Conservation (phyloP, 495 filamentous ascomycete species). For the Rostrohypoxylon terebratum region DNA sequence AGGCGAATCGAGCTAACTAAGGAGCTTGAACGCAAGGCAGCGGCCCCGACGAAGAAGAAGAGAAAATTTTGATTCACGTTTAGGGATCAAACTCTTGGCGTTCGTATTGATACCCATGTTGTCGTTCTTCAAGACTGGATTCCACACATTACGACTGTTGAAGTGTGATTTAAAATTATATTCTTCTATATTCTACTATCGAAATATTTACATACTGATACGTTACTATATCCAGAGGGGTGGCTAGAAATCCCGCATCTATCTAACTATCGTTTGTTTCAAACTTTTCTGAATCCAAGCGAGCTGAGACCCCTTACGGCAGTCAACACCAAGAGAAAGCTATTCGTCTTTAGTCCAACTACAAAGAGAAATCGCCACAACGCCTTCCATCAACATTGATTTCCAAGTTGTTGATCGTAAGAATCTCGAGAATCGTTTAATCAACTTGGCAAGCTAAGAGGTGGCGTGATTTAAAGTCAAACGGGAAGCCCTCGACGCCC, state of each 20-base stretch:
- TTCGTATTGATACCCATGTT: constrained; percentile 36
- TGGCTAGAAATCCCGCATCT: background rate
- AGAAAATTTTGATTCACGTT: constrained; percentile 64
- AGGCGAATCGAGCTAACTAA: constrained; percentile 73
- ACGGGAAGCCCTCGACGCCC: no score
- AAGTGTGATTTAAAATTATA: background rate
- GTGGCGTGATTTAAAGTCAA: background rate
- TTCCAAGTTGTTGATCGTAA: background rate
- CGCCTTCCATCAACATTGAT: background rate
- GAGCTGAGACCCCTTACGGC: background rate
- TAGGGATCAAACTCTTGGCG: background rate
- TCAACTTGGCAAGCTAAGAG: background rate
- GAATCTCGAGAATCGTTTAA: background rate
- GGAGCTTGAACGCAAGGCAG: constrained; percentile 72
- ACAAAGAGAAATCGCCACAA: background rate
- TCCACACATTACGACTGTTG: background rate
- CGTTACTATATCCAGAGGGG: background rate
- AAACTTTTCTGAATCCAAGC: background rate
- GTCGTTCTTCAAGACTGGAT: constrained; percentile 15
- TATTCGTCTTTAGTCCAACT: background rate
- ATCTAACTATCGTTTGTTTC: background rate
- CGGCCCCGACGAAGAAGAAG: constrained; percentile 74
- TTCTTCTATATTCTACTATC: background rate
- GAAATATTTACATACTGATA: background rate
- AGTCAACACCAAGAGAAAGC: background rate